Evolutionary conservation across 1,284 basidiomycete genomes (phyloP).

Genomic region (Volvariella volvacea): DNA sequence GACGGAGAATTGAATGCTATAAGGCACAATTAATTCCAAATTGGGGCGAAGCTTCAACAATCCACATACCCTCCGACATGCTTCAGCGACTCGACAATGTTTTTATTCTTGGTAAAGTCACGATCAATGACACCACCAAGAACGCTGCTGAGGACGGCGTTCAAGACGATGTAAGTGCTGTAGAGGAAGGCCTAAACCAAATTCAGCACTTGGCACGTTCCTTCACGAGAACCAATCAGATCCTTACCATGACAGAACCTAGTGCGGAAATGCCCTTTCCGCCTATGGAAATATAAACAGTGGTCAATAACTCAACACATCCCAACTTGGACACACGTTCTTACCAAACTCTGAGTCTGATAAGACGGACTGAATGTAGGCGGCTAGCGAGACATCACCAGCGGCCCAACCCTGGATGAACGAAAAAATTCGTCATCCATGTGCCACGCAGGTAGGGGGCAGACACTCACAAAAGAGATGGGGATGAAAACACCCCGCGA

Average conservation of each 20-base stretch:
- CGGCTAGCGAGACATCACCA: conserved; percentile 26
- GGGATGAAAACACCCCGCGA: conserved; percentile 23
- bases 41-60: not conserved
- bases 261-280: conserved; percentile 20
- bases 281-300: conserved; percentile 7
- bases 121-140: conserved; percentile 20
- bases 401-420: conserved; percentile 23
- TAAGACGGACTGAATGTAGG: conserved; percentile 24
- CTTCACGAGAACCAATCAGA: not conserved
- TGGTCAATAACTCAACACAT: not conserved
- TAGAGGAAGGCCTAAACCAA: conserved; percentile 20
- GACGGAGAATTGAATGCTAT: conserved; percentile 21
- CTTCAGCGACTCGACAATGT: conserved; percentile 15
- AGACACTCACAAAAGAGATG: conserved; percentile 18
- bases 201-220: not conserved
- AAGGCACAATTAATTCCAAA: not conserved
- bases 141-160: conserved; percentile 20
- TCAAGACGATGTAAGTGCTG: conserved; percentile 23
- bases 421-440: not conserved
- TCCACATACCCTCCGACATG: conserved; percentile 20
- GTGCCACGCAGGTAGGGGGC: not conserved
- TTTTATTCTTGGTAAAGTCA: conserved; percentile 15
- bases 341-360: conserved; percentile 18
- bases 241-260: conserved; percentile 21
- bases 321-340: conserved; percentile 1